A percentile compares a stretch with the other conserved stretches of the same genome.
These are phyloP conservation scores for Pterocarpus macrocarpus DNA, from an alignment of 306 rosid species.

Conservation along the genomic window DNA sequence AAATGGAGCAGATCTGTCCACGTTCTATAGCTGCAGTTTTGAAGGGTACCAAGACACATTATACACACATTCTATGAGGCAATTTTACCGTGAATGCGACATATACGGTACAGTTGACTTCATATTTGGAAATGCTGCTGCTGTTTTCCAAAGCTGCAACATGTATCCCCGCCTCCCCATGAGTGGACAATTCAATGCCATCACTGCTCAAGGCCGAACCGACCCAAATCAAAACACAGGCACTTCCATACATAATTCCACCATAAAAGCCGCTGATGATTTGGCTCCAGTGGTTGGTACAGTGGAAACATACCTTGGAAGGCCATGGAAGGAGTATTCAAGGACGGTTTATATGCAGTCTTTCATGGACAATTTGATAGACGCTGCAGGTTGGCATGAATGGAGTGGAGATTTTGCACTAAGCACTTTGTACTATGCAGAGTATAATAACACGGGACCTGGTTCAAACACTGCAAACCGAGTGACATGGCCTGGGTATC, in stretches of 20 bases:
- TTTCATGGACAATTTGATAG: constrained; percentile 59
- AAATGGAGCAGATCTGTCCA: too few species aligned
- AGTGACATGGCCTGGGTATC: constrained; percentile 73
- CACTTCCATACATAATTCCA: constrained; percentile 41
- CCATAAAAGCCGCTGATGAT: constrained; percentile 59
- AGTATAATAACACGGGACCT: constrained; percentile 69
- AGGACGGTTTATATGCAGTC: constrained; percentile 66
- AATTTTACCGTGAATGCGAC: too few species aligned
- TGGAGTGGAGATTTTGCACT: constrained; percentile 77
- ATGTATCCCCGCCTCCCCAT: too few species aligned
- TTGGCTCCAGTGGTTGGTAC: constrained; percentile 47
- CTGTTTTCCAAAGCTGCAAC: too few species aligned
- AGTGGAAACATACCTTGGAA: constrained; percentile 68
- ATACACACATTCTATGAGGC: too few species aligned
- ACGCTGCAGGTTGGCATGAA: constrained; percentile 67
- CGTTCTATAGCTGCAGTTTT: too few species aligned
- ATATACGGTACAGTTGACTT: too few species aligned
- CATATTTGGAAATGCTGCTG: too few species aligned
- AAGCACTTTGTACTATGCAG: constrained; percentile 69
- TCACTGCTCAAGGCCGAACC: too few species aligned
- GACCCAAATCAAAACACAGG: too few species aligned
- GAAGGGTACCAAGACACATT: too few species aligned
- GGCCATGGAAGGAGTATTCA: constrained; percentile 87
- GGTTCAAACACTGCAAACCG: constrained; percentile 63
- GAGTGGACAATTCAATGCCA: too few species aligned